Evolutionary conservation across 495 filamentous ascomycete species (phyloP).

Genomic region (Neurospora africana): DNA sequence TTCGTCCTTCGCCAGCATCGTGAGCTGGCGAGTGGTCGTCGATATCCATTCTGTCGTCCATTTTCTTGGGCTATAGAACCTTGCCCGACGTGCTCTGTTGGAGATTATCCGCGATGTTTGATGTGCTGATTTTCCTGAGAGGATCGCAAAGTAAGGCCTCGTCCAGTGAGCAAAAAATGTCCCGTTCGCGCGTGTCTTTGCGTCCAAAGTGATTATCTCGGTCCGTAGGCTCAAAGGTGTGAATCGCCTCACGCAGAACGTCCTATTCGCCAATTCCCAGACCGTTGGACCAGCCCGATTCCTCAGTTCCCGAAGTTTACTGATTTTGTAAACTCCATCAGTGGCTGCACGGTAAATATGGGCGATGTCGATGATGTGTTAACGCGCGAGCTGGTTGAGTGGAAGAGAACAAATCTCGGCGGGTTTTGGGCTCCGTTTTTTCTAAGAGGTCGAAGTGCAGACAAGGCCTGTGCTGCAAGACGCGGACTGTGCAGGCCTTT

Average conservation of each 20-base stretch:
- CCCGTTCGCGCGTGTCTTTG: neutral
- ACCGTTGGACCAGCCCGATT: neutral
- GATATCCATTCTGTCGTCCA: conserved; percentile 15
- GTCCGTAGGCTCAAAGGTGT: neutral
- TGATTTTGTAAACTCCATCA: neutral
- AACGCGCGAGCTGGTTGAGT: neutral
- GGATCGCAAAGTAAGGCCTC: neutral
- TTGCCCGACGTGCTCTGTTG: neutral
- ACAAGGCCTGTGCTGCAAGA: neutral
- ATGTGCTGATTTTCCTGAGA: neutral
- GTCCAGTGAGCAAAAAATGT: neutral
- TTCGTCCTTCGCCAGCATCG: neutral
- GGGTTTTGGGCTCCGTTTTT: neutral
- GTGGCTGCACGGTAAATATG: neutral
- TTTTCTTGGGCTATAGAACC: neutral
- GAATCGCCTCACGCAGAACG: neutral
- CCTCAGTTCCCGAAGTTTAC: neutral
- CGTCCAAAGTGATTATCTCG: neutral
- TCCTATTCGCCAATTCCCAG: neutral
- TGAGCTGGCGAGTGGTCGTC: conserved; percentile 4
- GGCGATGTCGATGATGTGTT: neutral
- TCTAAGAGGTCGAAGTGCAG: neutral
- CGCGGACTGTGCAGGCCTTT: neutral
- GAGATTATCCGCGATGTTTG: neutral
- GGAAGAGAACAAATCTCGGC: neutral